phyloP scores from a whole-genome alignment of 2,329 filamentous ascomycete genomes.

The Fusarium chuoi region DNA sequence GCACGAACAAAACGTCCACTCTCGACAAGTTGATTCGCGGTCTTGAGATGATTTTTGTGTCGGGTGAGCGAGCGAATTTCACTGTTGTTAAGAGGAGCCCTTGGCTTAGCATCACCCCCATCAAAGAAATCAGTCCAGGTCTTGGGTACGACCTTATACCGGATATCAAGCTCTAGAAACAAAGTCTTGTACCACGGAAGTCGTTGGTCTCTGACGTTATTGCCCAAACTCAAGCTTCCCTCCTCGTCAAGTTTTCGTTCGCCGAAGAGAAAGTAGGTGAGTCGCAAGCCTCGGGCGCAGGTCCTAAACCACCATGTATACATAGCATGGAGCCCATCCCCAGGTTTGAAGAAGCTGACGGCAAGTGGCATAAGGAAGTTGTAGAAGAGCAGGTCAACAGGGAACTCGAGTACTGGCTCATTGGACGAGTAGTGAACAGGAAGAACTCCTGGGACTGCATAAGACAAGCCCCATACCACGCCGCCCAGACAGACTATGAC shows the following conservation, averaged over 20 bases:
- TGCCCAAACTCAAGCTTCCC: constrained; percentile 66
- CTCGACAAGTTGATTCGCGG: constrained; percentile 64
- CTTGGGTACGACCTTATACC: constrained; percentile 59
- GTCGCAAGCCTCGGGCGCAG: constrained; percentile 80
- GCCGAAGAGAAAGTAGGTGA: constrained; percentile 94
- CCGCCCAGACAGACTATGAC: constrained; percentile 94
- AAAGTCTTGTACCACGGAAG: constrained; percentile 54
- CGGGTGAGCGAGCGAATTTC: constrained; percentile 51
- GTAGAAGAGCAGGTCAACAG: constrained; percentile 93
- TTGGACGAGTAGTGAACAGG: constrained; percentile 95
- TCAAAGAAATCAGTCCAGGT: constrained; percentile 68
- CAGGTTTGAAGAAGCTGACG: constrained; percentile 85
- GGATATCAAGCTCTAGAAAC: constrained; percentile 59
- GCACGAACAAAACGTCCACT: constrained; percentile 88
- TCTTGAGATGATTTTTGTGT: constrained; percentile 59
- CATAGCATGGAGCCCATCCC: constrained; percentile 83
- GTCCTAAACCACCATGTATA: constrained; percentile 97
- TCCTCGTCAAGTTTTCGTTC: constrained; percentile 86
- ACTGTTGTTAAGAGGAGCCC: constrained; percentile 47
- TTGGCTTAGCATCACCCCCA: constrained; percentile 58
- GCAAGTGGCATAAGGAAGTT: constrained; percentile 94
- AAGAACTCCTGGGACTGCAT: constrained; percentile 75
- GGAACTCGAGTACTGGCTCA: constrained; percentile 92
- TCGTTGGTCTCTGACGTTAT: constrained; percentile 45
- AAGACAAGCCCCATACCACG: constrained; percentile 90